These are phyloP conservation scores for Syzygium syzygioides DNA, from an alignment of 441 rosid genomes.

Conservation along the genomic window DNA sequence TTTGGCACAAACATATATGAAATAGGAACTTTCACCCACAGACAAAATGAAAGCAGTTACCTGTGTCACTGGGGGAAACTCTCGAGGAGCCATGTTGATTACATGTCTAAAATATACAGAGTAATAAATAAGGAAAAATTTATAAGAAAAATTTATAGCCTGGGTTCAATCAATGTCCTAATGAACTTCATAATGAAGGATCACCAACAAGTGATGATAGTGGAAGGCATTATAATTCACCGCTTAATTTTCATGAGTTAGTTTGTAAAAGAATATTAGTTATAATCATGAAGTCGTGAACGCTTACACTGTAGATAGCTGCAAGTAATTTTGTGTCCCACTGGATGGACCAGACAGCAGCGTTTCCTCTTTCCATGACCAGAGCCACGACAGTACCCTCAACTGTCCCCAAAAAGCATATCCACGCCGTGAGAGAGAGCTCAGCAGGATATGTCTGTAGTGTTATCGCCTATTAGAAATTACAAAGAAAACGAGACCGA, in stretches of 20 bases:
- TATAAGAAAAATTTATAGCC: not conserved
- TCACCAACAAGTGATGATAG: not conserved
- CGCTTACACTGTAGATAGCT: constrained; percentile 73
- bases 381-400: constrained; percentile 3
- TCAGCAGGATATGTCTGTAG: not conserved
- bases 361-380: constrained; percentile 8
- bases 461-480: not conserved
- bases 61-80: not conserved
- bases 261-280: not conserved
- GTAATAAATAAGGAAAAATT: not conserved
- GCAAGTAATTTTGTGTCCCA: constrained; percentile 84
- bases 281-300: not conserved
- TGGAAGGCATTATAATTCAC: not conserved
- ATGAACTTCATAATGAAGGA: not conserved
- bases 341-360: constrained; percentile 46
- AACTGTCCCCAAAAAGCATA: not conserved
- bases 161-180: not conserved
- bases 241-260: not conserved
- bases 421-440: constrained; percentile 9
- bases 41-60: not conserved
- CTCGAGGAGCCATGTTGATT: not conserved
- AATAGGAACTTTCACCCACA: not conserved
- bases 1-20: not conserved
- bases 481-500: not conserved
- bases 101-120: not conserved